These are phyloP conservation scores for Cystofilobasidium capitatum DNA, from an alignment of 768 basidiomycete genomes.

Conservation along the genomic window DNA sequence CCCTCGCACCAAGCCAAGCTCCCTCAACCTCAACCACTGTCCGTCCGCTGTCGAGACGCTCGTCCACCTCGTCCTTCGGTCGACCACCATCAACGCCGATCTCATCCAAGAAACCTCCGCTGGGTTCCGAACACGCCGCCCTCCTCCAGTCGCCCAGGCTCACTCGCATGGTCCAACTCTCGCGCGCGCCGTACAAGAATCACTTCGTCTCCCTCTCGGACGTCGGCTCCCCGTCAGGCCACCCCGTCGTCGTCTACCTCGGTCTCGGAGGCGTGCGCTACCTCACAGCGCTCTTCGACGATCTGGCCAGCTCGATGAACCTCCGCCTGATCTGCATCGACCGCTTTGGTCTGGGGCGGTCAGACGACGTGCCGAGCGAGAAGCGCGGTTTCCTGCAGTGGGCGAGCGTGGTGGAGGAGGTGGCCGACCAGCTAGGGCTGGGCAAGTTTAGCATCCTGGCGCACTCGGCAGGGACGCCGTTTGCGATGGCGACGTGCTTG, in stretches of 20 bases:
- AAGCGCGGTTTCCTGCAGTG: constrained; percentile 76
- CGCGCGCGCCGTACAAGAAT: constrained; percentile 65
- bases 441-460: constrained; percentile 79
- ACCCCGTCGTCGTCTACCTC: constrained; percentile 82
- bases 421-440: constrained; percentile 69
- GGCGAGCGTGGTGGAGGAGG: constrained; percentile 81
- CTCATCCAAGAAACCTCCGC: too few species aligned
- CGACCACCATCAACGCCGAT: too few species aligned
- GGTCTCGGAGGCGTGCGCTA: constrained; percentile 91
- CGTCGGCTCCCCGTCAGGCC: constrained; percentile 71
- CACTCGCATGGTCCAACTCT: constrained; percentile 70
- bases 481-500: constrained; percentile 79
- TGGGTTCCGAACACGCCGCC: constrained; percentile 10
- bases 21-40: too few species aligned
- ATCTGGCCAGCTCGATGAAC: constrained; percentile 79
- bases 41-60: too few species aligned
- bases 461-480: constrained; percentile 91
- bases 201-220: constrained; percentile 87
- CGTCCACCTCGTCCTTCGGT: too few species aligned
- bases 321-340: constrained; percentile 89
- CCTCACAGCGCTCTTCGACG: constrained; percentile 89
- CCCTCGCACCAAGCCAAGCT: too few species aligned
- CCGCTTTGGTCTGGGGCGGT: constrained; percentile 86
- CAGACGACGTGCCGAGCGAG: constrained; percentile 53
- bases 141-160: constrained; percentile 67